Base-by-base conservation (phyloP, 345 rosid species). In the Sonneratia alba region DNA sequence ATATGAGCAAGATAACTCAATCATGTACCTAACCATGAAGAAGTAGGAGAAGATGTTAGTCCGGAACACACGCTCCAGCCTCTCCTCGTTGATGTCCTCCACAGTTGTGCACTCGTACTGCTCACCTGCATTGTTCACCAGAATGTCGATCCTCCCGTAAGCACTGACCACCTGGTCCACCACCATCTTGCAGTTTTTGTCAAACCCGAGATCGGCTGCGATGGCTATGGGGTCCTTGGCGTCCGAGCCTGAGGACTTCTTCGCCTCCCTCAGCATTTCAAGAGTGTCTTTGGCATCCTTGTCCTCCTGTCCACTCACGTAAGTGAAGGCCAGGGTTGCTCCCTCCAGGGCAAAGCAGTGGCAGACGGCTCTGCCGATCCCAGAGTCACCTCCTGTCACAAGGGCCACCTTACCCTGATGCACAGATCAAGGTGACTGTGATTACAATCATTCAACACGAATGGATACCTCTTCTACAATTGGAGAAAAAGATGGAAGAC, bases 351-450 rank as follows among this genome's bases (percentile, higher is more conserved):
- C 91, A n/a, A 80, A 93, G 68, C 72, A 78, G 72, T 81, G 74
- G 63, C 82, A 71, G 67, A 92, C 98, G 0, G 95, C 93, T 75
- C 88, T 57, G n/a, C 98, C 93, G n/a, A 92, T 90, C 37, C 95
- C 97, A 0, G 91, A 88, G 76, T 88, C 97, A 10, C 98, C 98
- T 16, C 96, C 93, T 0, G 96, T 89, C 43, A 93, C 88, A 0
- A 91, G 72, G 0, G 96, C 90, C 72, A 92, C 91, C 81, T 83
- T 90, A 27, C 96, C 96, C 93, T 92, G 74, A 56, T n/a, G 66
- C 49, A 27, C 0, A 36, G 38, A 12, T 18, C 36, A 49, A 66
- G 1, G 14, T 34, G 40, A 3, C 4, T 55, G 61, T 4, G 61
- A 15, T 15, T 15, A 5, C 19, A 27, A 38, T 9, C 48, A 24